phyloP scores from a whole-genome alignment of 2,329 filamentous ascomycete species.

The Apiospora pterosperma region DNA sequence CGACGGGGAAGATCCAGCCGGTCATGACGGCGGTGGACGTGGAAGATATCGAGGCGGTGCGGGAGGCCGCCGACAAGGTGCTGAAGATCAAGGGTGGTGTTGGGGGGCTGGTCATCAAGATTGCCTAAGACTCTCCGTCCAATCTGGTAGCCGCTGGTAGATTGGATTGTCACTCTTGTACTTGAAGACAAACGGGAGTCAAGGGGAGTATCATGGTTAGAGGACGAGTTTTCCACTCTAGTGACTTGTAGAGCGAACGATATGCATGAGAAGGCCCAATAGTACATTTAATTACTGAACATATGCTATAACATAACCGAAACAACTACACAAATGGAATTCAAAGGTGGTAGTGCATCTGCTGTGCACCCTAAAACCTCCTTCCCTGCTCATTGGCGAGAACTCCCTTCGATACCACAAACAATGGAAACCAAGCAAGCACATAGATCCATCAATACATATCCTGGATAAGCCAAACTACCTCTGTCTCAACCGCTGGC shows the following conservation, averaged over 20 bases:
- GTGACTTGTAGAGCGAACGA: too few species aligned
- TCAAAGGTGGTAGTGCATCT: background rate
- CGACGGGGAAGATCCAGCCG: slow-evolving; percentile 37
- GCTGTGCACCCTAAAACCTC: background rate
- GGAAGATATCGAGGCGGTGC: slow-evolving; percentile 39
- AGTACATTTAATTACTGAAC: background rate
- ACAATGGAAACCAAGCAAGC: background rate
- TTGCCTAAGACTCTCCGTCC: slow-evolving; percentile 17
- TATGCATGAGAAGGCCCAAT: background rate
- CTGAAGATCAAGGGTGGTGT: slow-evolving; percentile 38
- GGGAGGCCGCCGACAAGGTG: slow-evolving; percentile 36
- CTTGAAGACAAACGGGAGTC: background rate
- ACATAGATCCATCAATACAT: background rate
- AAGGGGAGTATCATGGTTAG: background rate
- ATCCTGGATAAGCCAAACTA: background rate
- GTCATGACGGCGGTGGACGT: slow-evolving; percentile 39
- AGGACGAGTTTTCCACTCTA: background rate
- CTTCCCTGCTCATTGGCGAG: background rate
- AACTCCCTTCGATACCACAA: background rate
- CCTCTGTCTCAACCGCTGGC: background rate
- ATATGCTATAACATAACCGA: background rate
- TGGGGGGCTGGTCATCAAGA: slow-evolving; percentile 39
- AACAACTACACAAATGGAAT: background rate
- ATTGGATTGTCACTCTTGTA: background rate
- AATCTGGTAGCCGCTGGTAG: too few species aligned